These are phyloP conservation scores for Penicillium oxalicum DNA, from an alignment of 2,329 filamentous ascomycete genomes.

Conservation along the genomic window DNA sequence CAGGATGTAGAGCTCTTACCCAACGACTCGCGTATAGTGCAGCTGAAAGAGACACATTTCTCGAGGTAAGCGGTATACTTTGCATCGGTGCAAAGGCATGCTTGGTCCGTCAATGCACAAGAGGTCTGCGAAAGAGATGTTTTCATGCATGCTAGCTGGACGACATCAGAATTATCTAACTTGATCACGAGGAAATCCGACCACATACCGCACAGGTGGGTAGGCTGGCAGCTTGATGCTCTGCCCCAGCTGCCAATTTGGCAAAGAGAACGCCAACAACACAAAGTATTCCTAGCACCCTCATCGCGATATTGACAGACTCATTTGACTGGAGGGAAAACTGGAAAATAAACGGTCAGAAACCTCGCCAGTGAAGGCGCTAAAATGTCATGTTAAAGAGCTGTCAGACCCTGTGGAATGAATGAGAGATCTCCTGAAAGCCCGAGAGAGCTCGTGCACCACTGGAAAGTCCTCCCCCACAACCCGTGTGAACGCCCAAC, in stretches of 20 bases:
- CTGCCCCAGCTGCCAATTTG: slow-evolving; percentile 7
- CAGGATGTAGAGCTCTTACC: slow-evolving; percentile 17
- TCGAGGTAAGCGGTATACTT: slow-evolving; percentile 28
- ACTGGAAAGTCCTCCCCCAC: no score
- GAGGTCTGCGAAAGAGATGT: slow-evolving; percentile 27
- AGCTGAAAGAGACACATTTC: slow-evolving; percentile 30
- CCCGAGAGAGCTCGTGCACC: no score
- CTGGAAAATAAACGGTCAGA: not conserved
- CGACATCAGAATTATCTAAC: not conserved
- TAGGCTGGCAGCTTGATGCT: slow-evolving; percentile 12
- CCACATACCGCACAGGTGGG: slow-evolving; percentile 22
- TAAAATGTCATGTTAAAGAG: no score
- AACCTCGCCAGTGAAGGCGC: not conserved
- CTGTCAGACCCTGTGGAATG: no score
- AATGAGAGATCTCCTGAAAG: no score
- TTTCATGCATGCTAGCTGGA: slow-evolving; percentile 22
- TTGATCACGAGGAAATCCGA: no score
- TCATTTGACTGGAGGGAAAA: slow-evolving; percentile 3
- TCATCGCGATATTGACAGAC: slow-evolving; percentile 5
- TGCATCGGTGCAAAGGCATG: slow-evolving; percentile 37
- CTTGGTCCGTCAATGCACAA: slow-evolving; percentile 34
- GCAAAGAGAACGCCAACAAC: slow-evolving; percentile 4
- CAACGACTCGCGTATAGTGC: slow-evolving; percentile 35
- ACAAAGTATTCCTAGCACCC: slow-evolving; percentile 1
- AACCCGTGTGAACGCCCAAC: no score